Evolutionary conservation across 225 moss, liverwort and hornwort genomes (phyloP).

Genomic region (Lunularia cruciata): DNA sequence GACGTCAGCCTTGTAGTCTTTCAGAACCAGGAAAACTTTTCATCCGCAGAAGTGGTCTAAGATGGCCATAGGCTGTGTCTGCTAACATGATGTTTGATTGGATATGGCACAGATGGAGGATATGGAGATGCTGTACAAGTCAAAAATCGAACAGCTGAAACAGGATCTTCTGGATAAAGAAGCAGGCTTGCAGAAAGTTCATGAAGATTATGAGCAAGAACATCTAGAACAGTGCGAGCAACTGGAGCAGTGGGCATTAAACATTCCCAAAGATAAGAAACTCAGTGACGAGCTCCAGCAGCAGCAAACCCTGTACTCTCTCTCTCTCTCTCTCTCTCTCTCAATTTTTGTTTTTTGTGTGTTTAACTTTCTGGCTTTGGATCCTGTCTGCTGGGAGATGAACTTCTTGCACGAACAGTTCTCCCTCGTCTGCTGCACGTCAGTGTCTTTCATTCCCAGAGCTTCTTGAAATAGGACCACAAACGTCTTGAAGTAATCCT

Average conservation of each 20-base stretch:
- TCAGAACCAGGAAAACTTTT: too few species aligned
- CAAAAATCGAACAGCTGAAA: constrained; percentile 56
- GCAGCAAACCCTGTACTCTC: constrained; percentile 51
- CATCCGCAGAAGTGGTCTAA: too few species aligned
- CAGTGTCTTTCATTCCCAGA: too few species aligned
- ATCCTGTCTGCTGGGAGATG: too few species aligned
- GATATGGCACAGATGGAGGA: constrained; percentile 56
- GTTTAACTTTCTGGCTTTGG: background rate
- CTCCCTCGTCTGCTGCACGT: too few species aligned
- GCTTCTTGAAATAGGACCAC: too few species aligned
- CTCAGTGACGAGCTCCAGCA: constrained; percentile 51
- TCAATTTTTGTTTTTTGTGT: background rate
- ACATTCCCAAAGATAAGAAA: constrained; percentile 46
- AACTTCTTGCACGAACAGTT: too few species aligned
- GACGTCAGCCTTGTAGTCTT: too few species aligned
- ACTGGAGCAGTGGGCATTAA: constrained; percentile 62
- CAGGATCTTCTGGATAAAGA: constrained; percentile 60
- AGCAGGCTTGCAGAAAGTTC: constrained; percentile 56
- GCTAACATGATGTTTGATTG: background rate
- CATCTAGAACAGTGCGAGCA: constrained; percentile 63
- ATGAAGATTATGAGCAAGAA: constrained; percentile 65
- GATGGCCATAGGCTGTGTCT: too few species aligned
- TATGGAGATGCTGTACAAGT: constrained; percentile 61
- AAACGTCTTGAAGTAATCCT: too few species aligned
- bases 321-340: constrained; percentile 2